Percentiles rank a stretch among this genome's conserved stretches.
Conservation (phyloP, 306 rosid species). For the Hylodesmum podocarpum region DNA sequence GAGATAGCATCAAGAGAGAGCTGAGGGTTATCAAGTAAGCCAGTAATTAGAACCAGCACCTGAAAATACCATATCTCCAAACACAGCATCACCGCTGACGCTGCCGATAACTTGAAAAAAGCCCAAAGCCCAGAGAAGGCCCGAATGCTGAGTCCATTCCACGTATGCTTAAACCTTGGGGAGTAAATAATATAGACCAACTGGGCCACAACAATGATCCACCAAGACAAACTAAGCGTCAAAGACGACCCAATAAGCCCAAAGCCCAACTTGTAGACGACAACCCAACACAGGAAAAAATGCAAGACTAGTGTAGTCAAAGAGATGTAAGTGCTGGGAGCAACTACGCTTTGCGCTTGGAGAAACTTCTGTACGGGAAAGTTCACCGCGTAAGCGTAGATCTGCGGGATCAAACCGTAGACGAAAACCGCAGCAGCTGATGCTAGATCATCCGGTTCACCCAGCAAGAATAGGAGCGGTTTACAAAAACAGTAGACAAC, state of each 20-base stretch:
- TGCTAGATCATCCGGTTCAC: slow-evolving; percentile 41
- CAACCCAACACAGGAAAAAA: slow-evolving; percentile 53
- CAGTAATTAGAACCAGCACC: slow-evolving; percentile 62
- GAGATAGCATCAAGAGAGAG: slow-evolving; percentile 63
- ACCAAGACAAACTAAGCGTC: slow-evolving; percentile 73
- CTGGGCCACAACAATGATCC: slow-evolving; percentile 68
- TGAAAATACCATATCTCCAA: slow-evolving; percentile 79
- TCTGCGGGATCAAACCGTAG: slow-evolving; percentile 75
- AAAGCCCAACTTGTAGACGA: slow-evolving; percentile 42
- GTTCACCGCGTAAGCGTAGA: slow-evolving; percentile 70
- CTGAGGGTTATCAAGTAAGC: slow-evolving; percentile 61
- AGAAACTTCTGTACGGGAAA: slow-evolving; percentile 83
- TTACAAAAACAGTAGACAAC: slow-evolving; percentile 45
- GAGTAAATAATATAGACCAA: slow-evolving; percentile 42
- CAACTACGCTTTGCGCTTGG: slow-evolving; percentile 72
- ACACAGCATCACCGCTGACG: slow-evolving; percentile 82
- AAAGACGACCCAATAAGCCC: slow-evolving; percentile 63
- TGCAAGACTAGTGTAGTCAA: slow-evolving; percentile 48
- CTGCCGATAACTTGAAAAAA: slow-evolving; percentile 55
- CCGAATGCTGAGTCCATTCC: slow-evolving; percentile 52
- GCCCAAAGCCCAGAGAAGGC: slow-evolving; percentile 54
- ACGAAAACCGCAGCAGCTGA: slow-evolving; percentile 57
- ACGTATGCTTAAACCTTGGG: slow-evolving; percentile 36
- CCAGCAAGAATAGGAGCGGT: slow-evolving; percentile 44
- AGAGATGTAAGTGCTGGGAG: slow-evolving; percentile 63